phyloP scores from a whole-genome alignment of 352 stramenopile genomes.

The Globisporangium spinosum region DNA sequence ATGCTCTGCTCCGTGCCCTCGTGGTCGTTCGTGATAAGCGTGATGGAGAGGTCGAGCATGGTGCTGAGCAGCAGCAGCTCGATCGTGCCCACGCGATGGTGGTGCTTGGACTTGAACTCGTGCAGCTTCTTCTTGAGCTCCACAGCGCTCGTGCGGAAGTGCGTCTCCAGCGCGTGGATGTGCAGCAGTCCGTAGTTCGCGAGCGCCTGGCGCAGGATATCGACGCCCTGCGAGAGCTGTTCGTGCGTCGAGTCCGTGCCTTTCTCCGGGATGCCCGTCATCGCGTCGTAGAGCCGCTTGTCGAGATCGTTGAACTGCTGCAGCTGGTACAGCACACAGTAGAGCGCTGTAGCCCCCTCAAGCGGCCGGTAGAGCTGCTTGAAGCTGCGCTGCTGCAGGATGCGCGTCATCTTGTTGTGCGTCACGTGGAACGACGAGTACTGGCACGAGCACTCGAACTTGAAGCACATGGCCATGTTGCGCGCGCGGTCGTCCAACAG shows the following conservation, averaged over 20 bases:
- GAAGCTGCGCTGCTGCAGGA: constrained; percentile 50
- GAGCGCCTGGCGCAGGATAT: constrained; percentile 57
- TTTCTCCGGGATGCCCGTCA: constrained; percentile 32
- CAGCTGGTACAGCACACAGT: constrained; percentile 57
- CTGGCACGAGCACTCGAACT: constrained; percentile 72
- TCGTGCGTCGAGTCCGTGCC: constrained; percentile 15
- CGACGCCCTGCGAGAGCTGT: constrained; percentile 39
- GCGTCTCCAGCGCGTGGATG: constrained; percentile 41
- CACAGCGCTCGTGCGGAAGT: constrained; percentile 51
- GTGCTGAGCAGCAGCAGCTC: constrained; percentile 70
- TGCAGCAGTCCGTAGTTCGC: constrained; percentile 71
- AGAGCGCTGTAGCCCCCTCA: constrained; percentile 44
- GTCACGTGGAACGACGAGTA: constrained; percentile 53
- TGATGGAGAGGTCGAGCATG: constrained; percentile 73
- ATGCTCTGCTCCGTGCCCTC: constrained; percentile 63
- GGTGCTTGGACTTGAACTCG: constrained; percentile 57
- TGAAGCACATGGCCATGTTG: constrained; percentile 65
- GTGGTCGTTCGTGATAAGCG: constrained; percentile 80
- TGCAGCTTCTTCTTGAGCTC: constrained; percentile 82
- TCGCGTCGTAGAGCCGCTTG: constrained; percentile 55
- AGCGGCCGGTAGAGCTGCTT: constrained; percentile 44
- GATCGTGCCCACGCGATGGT: constrained; percentile 55
- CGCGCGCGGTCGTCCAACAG: constrained; percentile 63
- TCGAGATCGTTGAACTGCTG: constrained; percentile 76
- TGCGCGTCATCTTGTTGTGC: constrained; percentile 56